A percentile compares a stretch with the other conserved stretches of the same genome.
Conservation (phyloP, 768 basidiomycete genomes). For the Mycena albidolilacea region DNA sequence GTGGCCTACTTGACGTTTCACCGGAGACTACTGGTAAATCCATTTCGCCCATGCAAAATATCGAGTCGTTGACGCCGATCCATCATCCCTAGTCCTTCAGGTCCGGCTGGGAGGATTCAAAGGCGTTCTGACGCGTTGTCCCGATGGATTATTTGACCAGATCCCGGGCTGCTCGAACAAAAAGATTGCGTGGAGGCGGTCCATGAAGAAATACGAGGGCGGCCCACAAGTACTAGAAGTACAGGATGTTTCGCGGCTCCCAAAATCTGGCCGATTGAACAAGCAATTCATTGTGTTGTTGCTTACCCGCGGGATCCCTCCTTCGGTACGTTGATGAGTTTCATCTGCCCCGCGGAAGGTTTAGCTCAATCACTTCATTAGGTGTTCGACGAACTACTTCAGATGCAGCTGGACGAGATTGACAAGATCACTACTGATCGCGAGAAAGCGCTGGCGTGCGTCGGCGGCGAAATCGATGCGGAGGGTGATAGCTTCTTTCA, state of each 20-base stretch:
- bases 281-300: conserved; percentile 42
- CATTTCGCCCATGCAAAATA: background rate
- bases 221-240: conserved; percentile 38
- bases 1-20: conserved; percentile 1
- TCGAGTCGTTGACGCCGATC: background rate
- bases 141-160: conserved; percentile 33
- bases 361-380: background rate
- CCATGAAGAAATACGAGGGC: conserved; percentile 39
- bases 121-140: conserved; percentile 35
- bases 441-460: conserved; percentile 34
- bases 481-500: conserved; percentile 21
- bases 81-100: conserved; percentile 33
- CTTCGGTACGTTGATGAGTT: background rate
- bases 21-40: conserved; percentile 33
- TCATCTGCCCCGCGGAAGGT: background rate
- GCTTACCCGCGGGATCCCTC: conserved; percentile 30
- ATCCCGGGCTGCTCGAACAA: conserved; percentile 22
- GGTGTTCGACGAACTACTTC: conserved; percentile 38
- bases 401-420: conserved; percentile 37
- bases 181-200: conserved; percentile 38
- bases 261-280: conserved; percentile 38
- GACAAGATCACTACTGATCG: conserved; percentile 30
- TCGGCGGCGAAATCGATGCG: conserved; percentile 39
- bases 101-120: conserved; percentile 40
- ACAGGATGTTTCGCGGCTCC: conserved; percentile 32